phyloP scores from a whole-genome alignment of 2,329 filamentous ascomycete species.

The Verticillium zaregamsianum region DNA sequence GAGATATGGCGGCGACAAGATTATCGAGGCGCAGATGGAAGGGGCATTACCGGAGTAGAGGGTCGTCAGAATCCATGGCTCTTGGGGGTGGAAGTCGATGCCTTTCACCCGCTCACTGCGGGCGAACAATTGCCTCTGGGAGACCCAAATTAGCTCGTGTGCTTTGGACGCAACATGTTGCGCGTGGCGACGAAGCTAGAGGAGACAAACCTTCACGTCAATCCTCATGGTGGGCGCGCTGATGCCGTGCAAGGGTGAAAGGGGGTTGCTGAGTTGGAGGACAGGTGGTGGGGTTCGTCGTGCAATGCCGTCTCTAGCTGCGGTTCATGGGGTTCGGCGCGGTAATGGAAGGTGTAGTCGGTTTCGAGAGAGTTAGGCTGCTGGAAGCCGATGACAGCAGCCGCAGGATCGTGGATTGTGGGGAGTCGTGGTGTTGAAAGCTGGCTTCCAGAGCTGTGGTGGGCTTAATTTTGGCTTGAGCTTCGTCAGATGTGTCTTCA shows the following conservation, averaged over 20 bases:
- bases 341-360: constrained; percentile 1
- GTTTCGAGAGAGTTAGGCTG: background rate
- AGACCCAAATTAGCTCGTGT: constrained; percentile 6
- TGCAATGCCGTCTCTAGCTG: background rate
- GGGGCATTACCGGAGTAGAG: constrained; percentile 77
- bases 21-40: background rate
- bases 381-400: constrained; percentile 12
- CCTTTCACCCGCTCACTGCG: constrained; percentile 94
- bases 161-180: constrained; percentile 4
- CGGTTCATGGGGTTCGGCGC: constrained; percentile 1
- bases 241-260: constrained; percentile 9
- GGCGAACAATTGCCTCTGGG: constrained; percentile 52
- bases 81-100: constrained; percentile 94
- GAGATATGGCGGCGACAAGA: background rate
- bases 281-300: constrained; percentile 7
- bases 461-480: constrained; percentile 14
- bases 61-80: constrained; percentile 95
- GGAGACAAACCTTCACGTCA: constrained; percentile 11
- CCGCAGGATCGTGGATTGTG: background rate
- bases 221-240: constrained; percentile 12
- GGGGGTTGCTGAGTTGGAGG: constrained; percentile 9
- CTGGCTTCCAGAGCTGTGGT: constrained; percentile 15
- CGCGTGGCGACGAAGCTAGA: background rate
- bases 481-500: constrained; percentile 16
- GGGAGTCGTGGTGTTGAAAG: constrained; percentile 9